Conservation (phyloP, 192 early-diverging fungal genomes). For the Mortierella claussenii region DNA sequence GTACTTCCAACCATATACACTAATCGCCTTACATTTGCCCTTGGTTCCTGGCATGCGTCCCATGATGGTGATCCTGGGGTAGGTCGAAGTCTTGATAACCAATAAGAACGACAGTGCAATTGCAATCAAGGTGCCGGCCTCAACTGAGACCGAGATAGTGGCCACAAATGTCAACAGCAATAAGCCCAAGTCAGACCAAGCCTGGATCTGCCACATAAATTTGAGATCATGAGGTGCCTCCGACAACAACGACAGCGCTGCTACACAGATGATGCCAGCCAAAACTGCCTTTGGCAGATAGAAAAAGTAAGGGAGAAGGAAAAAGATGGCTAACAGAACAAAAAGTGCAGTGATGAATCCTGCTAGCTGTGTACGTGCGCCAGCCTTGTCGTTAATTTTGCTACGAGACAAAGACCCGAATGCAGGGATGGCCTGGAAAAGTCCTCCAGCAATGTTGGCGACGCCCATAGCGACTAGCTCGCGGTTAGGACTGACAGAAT, state of each 20-base stretch:
- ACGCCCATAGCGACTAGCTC: slow-evolving; percentile 96
- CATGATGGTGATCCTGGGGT: slow-evolving; percentile 82
- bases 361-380: slow-evolving; percentile 90
- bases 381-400: slow-evolving; percentile 92
- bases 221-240: slow-evolving; percentile 78
- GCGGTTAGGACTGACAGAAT: slow-evolving; percentile 92
- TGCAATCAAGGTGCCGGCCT: slow-evolving; percentile 93
- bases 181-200: slow-evolving; percentile 86
- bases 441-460: slow-evolving; percentile 84
- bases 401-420: slow-evolving; percentile 94
- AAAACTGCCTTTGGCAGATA: slow-evolving; percentile 87
- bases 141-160: slow-evolving; percentile 91
- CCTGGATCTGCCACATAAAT: slow-evolving; percentile 82
- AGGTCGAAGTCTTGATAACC: slow-evolving; percentile 92
- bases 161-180: slow-evolving; percentile 89
- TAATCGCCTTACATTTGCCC: slow-evolving; percentile 33
- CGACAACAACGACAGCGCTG: slow-evolving; percentile 82
- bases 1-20: background rate
- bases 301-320: slow-evolving; percentile 84
- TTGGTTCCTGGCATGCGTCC: slow-evolving; percentile 54
- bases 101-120: slow-evolving; percentile 89
- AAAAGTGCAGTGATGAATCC: slow-evolving; percentile 83
- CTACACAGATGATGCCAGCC: slow-evolving; percentile 84
- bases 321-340: slow-evolving; percentile 83
- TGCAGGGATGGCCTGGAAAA: slow-evolving; percentile 80